Base-by-base conservation (phyloP, 2,329 filamentous ascomycete genomes). In the Orbilia brochopaga region DNA sequence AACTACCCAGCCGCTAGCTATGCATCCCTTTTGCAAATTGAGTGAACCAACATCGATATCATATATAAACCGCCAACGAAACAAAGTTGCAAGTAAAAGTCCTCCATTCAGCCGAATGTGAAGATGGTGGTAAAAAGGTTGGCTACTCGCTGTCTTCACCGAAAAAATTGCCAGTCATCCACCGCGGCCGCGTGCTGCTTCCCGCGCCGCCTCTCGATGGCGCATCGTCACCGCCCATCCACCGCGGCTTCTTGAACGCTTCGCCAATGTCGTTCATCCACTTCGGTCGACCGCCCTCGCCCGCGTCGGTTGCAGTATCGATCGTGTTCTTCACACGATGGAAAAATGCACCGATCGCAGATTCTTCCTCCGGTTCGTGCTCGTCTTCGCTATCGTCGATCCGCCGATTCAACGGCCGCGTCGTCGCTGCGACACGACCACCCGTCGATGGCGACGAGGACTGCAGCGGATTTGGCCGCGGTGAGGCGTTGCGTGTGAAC, bases 291-390 rank as follows among this genome's bases (percentile, higher is more conserved):
- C 67, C 60, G 3, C 67, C 67, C 15, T 72, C 67, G 27, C 60
- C 60, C 17, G 55, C 48, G 52, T 72, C 67, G 58, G 92, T 89
- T 1, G 91, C 84, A 0, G 87, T 89, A 73, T 97, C 93, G 58
- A 97, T 86, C 0, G 94, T 97, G 77, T 99, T 99, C 80, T 88
- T 90, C 76, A 99, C 88, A 37, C 93, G 85, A 78, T 95, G 90
- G 0, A 90, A 87, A 73, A 97, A 87, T 35, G 89, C 88, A 75
- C 90, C 85, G 77, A 97, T 92, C 79, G 96, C 91, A 74, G 88
- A 91, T 61, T 91, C 90, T 13, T 92, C 87, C 32, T 90, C 88
- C 0, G 85, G 85, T 6, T 84, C 84, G 0, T 85, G 84, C 6
- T 85, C 84, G 0, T 86, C 84, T 19, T 84, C 79, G 30, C 81